Evolutionary conservation across 2,329 filamentous ascomycete genomes (phyloP).

Genomic region (Penicillium frequentans): DNA sequence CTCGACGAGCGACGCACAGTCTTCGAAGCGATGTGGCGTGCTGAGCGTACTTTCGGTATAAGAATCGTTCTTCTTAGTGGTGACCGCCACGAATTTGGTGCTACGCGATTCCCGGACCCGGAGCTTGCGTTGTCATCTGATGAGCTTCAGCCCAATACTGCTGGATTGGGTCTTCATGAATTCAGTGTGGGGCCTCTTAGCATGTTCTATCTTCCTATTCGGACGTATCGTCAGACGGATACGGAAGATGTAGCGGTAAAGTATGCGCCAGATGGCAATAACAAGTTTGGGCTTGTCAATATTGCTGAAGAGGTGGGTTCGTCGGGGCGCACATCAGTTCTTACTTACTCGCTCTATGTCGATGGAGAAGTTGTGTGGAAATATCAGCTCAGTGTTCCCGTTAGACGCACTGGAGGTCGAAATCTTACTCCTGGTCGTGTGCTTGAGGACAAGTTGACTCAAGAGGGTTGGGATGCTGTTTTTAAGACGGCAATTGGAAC

Average conservation of each 20-base stretch:
- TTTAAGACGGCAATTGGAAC: slow-evolving; percentile 20
- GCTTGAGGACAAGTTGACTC: slow-evolving; percentile 28
- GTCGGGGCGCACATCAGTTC: slow-evolving; percentile 52
- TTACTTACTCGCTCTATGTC: slow-evolving; percentile 80
- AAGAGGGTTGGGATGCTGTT: slow-evolving; percentile 21
- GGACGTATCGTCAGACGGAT: slow-evolving; percentile 80
- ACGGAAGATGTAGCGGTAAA: slow-evolving; percentile 80
- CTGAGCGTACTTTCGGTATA: slow-evolving; percentile 66
- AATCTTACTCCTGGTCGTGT: slow-evolving; percentile 32
- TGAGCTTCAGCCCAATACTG: slow-evolving; percentile 21
- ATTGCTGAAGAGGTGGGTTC: slow-evolving; percentile 63
- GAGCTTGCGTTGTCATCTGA: slow-evolving; percentile 17
- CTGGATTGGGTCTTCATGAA: slow-evolving; percentile 64
- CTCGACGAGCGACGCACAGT: slow-evolving; percentile 74
- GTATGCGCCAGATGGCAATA: slow-evolving; percentile 79
- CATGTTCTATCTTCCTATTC: slow-evolving; percentile 88
- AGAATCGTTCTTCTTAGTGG: slow-evolving; percentile 84
- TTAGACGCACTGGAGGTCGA: slow-evolving; percentile 12
- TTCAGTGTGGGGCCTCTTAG: slow-evolving; percentile 89
- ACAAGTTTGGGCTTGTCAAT: slow-evolving; percentile 82
- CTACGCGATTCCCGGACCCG: slow-evolving; percentile 68
- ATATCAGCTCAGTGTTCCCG: slow-evolving; percentile 42
- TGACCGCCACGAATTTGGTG: slow-evolving; percentile 95
- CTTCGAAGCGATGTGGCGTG: slow-evolving; percentile 90
- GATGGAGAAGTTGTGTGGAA: slow-evolving; percentile 79